Base-by-base conservation (phyloP, 805 yeast species). In the Barnettozyma vustinii region DNA sequence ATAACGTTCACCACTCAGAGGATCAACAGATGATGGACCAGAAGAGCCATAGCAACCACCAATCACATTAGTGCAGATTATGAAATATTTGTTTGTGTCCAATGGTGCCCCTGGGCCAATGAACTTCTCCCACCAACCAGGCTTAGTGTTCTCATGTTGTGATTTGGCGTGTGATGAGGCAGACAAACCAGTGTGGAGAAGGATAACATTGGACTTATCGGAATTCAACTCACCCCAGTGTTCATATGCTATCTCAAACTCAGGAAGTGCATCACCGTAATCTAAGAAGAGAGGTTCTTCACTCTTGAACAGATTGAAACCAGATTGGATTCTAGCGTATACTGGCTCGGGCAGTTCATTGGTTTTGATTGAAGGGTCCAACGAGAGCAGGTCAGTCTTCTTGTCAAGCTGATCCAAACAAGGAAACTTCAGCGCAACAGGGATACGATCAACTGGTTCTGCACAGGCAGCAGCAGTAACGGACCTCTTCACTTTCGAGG, bases 21-120 rank as follows among this genome's bases (percentile, higher is more conserved):
- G 95, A 57, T 87, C 88, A 10, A 72, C 64, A 0, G 94, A 81
- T 2, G 92, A 81, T 1, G 97, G 97, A 0, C 97, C 97, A 0
- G 97, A 90, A 7, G 95, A 84, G 3, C 97, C 97, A 65, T 84
- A 91, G 66, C 97, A 91, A 1, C 97, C 96, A 6, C 97, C 97
- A 40, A 91, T 72, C 5, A 89, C 96, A 63, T 91, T 91, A 1
- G 97, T 87, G 67, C 97, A 91, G 8, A 91, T 79, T 5, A 91
- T 79, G 62, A 88, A 88, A 66, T 76, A 88, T 63, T 83, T 84
- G 58, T 84, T 68, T 1, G 97, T 90, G 61, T 91, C 97, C 46
- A 91, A 64, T 53, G 85, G 80, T 6, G 64, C 58, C 1, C 83
- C 90, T 1, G 96, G 87, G 0, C 97, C 97, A 46, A 91, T 88